These are phyloP conservation scores for Penicillium macrosclerotiorum DNA, from an alignment of 495 filamentous ascomycete genomes.

Conservation along the genomic window DNA sequence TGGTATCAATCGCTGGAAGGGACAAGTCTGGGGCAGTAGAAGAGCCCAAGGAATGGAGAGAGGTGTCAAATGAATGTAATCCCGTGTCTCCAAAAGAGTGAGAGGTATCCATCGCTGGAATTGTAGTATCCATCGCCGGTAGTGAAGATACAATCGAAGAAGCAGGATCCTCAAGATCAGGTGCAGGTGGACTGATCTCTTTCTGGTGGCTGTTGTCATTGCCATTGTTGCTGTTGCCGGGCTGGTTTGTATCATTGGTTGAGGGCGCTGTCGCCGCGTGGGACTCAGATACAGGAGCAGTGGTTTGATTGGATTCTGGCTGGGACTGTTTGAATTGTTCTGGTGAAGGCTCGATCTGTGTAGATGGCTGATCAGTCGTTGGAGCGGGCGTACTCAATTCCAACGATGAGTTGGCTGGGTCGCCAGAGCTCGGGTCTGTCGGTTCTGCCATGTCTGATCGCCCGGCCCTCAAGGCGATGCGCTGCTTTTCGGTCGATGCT, in stretches of 20 bases:
- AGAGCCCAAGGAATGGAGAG: constrained; percentile 29
- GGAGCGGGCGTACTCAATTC: constrained; percentile 23
- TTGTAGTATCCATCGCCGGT: constrained; percentile 20
- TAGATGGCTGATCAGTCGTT: constrained; percentile 11
- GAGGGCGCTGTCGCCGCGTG: neutral
- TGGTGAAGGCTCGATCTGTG: constrained; percentile 3
- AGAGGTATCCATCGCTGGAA: constrained; percentile 17
- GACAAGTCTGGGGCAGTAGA: constrained; percentile 28
- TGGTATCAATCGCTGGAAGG: constrained; percentile 40
- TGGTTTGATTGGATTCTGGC: neutral
- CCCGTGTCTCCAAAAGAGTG: constrained; percentile 25
- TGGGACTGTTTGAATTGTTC: constrained; percentile 8
- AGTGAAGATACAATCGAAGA: constrained; percentile 19
- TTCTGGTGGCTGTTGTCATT: constrained; percentile 1
- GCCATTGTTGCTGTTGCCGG: neutral
- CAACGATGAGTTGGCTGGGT: constrained; percentile 22
- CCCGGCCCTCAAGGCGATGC: constrained; percentile 1
- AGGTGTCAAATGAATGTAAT: constrained; percentile 35
- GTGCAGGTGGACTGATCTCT: constrained; percentile 1
- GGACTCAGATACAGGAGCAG: constrained; percentile 1
- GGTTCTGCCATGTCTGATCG: constrained; percentile 35
- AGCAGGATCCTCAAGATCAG: constrained; percentile 10
- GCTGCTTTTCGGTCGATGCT: neutral
- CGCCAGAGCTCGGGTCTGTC: constrained; percentile 30
- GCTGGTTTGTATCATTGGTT: constrained; percentile 5